A percentile compares a stretch with the other conserved stretches of the same genome.
phyloP scores from a whole-genome alignment of 2,329 filamentous ascomycete species.

The Colletotrichum sp. region DNA sequence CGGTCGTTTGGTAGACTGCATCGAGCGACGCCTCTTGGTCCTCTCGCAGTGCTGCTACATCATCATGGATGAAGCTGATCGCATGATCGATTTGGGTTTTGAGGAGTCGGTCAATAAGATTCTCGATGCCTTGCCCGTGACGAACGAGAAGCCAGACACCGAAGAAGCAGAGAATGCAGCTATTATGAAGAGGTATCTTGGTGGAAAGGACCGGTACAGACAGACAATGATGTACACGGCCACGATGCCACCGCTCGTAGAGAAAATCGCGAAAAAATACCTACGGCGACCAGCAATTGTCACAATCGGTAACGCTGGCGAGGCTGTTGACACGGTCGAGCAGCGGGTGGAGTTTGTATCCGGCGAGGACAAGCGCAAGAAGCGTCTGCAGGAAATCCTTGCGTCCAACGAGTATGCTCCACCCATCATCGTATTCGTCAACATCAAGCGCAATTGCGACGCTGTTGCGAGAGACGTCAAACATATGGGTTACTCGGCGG shows the following conservation, averaged over 20 bases:
- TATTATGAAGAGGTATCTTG: slow-evolving; percentile 83
- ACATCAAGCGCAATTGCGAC: slow-evolving; percentile 99
- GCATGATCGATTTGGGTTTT: slow-evolving; percentile 98
- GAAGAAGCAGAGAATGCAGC: slow-evolving; percentile 87
- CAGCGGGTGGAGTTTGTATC: slow-evolving; percentile 92
- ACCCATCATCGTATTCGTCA: slow-evolving; percentile 99
- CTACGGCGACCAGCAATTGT: slow-evolving; percentile 91
- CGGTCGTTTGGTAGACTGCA: slow-evolving; percentile 94
- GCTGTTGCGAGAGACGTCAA: slow-evolving; percentile 94
- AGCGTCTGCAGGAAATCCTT: slow-evolving; percentile 90
- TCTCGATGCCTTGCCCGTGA: slow-evolving; percentile 88
- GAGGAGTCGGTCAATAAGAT: slow-evolving; percentile 98
- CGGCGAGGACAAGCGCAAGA: slow-evolving; percentile 96
- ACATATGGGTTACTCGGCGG: slow-evolving; percentile 86
- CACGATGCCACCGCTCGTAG: slow-evolving; percentile 92
- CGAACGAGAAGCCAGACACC: slow-evolving; percentile 93
- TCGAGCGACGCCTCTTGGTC: slow-evolving; percentile 89
- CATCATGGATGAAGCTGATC: slow-evolving; percentile 99
- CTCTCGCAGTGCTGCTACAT: slow-evolving; percentile 97
- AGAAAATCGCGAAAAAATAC: slow-evolving; percentile 97
- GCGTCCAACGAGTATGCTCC: slow-evolving; percentile 79
- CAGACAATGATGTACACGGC: slow-evolving; percentile 99
- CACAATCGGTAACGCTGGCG: slow-evolving; percentile 91
- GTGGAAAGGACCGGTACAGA: slow-evolving; percentile 79
- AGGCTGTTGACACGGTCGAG: slow-evolving; percentile 97